Percentiles rank a stretch among this genome's conserved stretches.
Conservation (phyloP, 352 stramenopile species). For the Phytophthora meadii region DNA sequence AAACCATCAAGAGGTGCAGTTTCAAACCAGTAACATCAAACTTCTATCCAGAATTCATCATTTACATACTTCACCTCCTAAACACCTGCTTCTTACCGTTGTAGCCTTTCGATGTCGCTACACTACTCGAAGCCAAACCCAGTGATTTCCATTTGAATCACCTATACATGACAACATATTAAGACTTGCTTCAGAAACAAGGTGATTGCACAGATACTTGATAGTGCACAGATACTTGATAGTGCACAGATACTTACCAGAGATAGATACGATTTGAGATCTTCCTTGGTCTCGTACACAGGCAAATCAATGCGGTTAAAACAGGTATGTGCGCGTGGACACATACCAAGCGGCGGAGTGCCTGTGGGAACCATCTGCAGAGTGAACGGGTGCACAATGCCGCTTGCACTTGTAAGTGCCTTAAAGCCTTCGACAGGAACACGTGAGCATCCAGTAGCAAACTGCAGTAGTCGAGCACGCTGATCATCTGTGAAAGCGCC, state of each 20-base stretch:
- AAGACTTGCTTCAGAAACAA: slow-evolving; percentile 1
- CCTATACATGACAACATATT: slow-evolving; percentile 22
- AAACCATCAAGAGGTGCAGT: slow-evolving; percentile 14
- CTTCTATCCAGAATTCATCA: slow-evolving; percentile 17
- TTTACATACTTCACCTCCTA: slow-evolving; percentile 33
- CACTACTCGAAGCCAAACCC: slow-evolving; percentile 78
- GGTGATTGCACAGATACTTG: slow-evolving; percentile 17
- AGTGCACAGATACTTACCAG: slow-evolving; percentile 51
- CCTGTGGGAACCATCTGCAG: slow-evolving; percentile 71
- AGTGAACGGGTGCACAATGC: slow-evolving; percentile 83
- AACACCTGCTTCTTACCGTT: slow-evolving; percentile 6
- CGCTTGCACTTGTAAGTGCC: slow-evolving; percentile 80
- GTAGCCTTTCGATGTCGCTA: slow-evolving; percentile 9
- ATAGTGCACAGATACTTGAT: slow-evolving; percentile 18
- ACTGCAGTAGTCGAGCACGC: slow-evolving; percentile 96
- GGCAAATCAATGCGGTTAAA: slow-evolving; percentile 91
- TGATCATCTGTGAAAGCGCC: slow-evolving; percentile 90
- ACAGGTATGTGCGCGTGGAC: slow-evolving; percentile 85
- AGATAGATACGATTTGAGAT: slow-evolving; percentile 87
- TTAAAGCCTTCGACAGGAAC: slow-evolving; percentile 90
- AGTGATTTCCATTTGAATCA: slow-evolving; percentile 88
- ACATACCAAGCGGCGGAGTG: slow-evolving; percentile 61
- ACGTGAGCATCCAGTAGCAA: slow-evolving; percentile 96
- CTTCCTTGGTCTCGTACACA: slow-evolving; percentile 77
- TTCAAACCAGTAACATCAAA: background rate